Conservation (phyloP, 2,329 filamentous ascomycete genomes). For the Pseudomassariella vexata region DNA sequence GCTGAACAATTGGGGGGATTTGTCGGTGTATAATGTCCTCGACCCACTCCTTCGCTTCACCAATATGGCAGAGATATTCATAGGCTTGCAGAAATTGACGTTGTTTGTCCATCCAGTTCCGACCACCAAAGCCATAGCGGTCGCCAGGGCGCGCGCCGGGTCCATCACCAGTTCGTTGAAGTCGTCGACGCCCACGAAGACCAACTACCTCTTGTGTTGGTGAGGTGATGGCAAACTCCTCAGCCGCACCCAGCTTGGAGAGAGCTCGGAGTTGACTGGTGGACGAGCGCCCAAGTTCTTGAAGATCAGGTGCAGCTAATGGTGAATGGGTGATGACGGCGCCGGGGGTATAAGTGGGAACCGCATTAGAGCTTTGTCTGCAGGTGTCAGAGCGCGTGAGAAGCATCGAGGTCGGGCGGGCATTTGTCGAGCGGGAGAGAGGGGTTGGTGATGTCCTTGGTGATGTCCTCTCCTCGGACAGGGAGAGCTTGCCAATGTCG, state of each 20-base stretch:
- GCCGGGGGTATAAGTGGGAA: conserved; percentile 24
- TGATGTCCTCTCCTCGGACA: conserved; percentile 36
- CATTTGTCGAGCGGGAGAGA: conserved; percentile 16
- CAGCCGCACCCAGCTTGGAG: conserved; percentile 69
- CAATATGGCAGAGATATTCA: conserved; percentile 97
- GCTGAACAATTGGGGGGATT: conserved; percentile 85
- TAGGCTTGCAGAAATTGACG: conserved; percentile 94
- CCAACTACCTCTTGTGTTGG: conserved; percentile 82
- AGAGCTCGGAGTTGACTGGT: conserved; percentile 85
- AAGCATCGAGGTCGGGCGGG: conserved; percentile 56
- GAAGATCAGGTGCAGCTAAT: conserved; percentile 66
- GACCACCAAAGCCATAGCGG: conserved; percentile 67
- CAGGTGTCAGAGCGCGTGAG: conserved; percentile 53
- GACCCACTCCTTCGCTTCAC: conserved; percentile 98
- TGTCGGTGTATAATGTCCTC: conserved; percentile 44
- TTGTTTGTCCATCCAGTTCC: conserved; percentile 99
- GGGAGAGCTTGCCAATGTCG: conserved; percentile 11
- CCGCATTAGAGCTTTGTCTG: conserved; percentile 24
- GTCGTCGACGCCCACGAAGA: conserved; percentile 72
- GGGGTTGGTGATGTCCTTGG: conserved; percentile 24
- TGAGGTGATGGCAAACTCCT: conserved; percentile 75
- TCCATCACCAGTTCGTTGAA: conserved; percentile 65
- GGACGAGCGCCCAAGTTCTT: conserved; percentile 78
- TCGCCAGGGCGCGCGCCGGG: conserved; percentile 40
- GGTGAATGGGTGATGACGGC: conserved; percentile 35